Evolutionary conservation across 495 filamentous ascomycete species (phyloP).

Genomic region (Evansstolkia leycettana): DNA sequence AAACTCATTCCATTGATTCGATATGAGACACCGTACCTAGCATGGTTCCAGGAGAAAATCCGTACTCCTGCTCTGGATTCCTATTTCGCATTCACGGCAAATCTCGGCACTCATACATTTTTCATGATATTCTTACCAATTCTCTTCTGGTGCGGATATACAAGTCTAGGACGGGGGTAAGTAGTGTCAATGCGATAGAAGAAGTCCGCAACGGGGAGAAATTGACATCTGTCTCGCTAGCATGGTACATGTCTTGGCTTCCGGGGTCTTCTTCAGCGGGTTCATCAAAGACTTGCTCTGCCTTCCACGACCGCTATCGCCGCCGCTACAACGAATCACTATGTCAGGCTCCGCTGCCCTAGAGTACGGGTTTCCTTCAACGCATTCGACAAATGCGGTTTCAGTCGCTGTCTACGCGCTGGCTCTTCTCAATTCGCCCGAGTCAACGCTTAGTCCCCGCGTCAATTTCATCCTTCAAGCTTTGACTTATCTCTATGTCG

Average conservation of each 20-base stretch:
- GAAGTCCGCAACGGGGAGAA: too few relatives aligned
- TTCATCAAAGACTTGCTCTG: conserved; percentile 91
- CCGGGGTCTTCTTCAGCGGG: conserved; percentile 85
- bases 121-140: conserved; percentile 92
- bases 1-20: conserved; percentile 73
- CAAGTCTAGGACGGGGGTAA: conserved; percentile 70
- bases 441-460: conserved; percentile 33
- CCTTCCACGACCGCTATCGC: conserved; percentile 86
- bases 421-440: conserved; percentile 46
- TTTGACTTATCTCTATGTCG: conserved; percentile 67
- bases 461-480: conserved; percentile 48
- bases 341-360: conserved; percentile 92
- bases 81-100: conserved; percentile 93
- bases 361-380: conserved; percentile 95
- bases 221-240: conserved; percentile 25
- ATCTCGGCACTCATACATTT: conserved; percentile 95
- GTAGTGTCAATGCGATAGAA: too few relatives aligned
- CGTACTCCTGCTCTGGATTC: conserved; percentile 76
- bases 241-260: conserved; percentile 76
- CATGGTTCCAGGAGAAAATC: conserved; percentile 63
- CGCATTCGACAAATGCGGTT: conserved; percentile 92
- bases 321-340: conserved; percentile 85
- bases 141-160: conserved; percentile 89
- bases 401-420: conserved; percentile 83
- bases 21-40: conserved; percentile 92